Percentiles rank a stretch among this genome's conserved stretches.
Evolutionary conservation across 352 stramenopile species (phyloP).

Genomic region (Pythium grandisporangium): DNA sequence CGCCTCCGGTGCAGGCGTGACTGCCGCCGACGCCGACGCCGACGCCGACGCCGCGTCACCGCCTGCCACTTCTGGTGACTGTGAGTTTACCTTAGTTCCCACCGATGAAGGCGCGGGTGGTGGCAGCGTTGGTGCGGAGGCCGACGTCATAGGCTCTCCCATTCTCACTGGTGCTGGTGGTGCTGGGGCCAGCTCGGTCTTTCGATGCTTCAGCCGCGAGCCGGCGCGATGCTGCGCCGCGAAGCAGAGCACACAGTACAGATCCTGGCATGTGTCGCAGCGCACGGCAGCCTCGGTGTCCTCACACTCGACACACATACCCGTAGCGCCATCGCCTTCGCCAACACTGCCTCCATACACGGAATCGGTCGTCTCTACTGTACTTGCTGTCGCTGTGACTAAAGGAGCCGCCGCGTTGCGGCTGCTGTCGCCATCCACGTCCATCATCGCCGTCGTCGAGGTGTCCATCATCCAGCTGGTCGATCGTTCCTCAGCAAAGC

Average conservation of each 20-base stretch:
- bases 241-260: slow-evolving; percentile 76
- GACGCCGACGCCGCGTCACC: slow-evolving; percentile 3
- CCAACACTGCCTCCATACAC: too few relatives aligned
- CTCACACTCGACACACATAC: slow-evolving; percentile 81
- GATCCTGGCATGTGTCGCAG: slow-evolving; percentile 60
- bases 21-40: not conserved
- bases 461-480: too few relatives aligned
- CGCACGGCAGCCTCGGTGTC: slow-evolving; percentile 59
- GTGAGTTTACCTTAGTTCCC: too few relatives aligned
- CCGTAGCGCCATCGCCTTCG: not conserved
- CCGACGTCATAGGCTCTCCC: not conserved
- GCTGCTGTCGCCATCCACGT: not conserved
- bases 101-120: not conserved
- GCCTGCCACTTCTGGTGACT: too few relatives aligned
- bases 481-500: too few relatives aligned
- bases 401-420: too few relatives aligned
- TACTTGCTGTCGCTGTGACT: not conserved
- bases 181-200: slow-evolving; percentile 14
- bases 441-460: too few relatives aligned
- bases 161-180: too few relatives aligned
- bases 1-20: not conserved
- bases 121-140: not conserved
- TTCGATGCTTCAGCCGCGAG: slow-evolving; percentile 31
- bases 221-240: slow-evolving; percentile 59
- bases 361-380: too few relatives aligned